Base-by-base conservation (phyloP, 2,329 filamentous ascomycete genomes). In the Colletotrichum cuscutae region DNA sequence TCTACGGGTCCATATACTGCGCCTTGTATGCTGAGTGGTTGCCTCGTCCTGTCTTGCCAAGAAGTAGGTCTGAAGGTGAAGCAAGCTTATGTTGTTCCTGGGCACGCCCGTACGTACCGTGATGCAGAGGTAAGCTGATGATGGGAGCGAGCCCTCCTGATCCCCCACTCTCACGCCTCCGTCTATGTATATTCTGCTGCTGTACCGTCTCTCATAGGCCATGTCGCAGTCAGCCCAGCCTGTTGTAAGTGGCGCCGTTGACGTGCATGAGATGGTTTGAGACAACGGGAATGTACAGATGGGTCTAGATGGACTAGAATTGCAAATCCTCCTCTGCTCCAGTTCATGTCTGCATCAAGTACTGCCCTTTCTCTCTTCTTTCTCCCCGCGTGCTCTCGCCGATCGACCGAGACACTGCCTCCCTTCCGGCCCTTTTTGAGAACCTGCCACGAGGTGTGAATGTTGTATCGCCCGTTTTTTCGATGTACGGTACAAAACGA, bases 221-320 rank as follows among this genome's bases (percentile, higher is more conserved):
- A n/a, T 49, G 42, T 46, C 19, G 32, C 46, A 22, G 32, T 63
- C 28, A 63, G 61, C 28, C 46, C 46, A 65, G 62, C 22, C 52
- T 56, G 62, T 52, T 65, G 62, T 49, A 65, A 15, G 30, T 26
- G 30, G 52, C 54, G 62, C 52, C 52, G 24, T 65, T 65, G 52
- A 65, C 32, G 62, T 65, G 62, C 52, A 65, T 32, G 22, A 65
- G 22, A 11, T 42, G 11, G 62, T 46, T 65, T 65, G 62, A 65
- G 62, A 56, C 62, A 65, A 57, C 61, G 28, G 61, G 46, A 30
- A 53, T 63, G 42, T 28, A 54, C n/a, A 63, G 46, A 63, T n/a
- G 28, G 42, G 19, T 22, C 42, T 49, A 49, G 42, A 49, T n/a
- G 42, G 22, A 4, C 60, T n/a, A 37, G 46, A 32, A 63, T 63